phyloP scores from a whole-genome alignment of 2,329 filamentous ascomycete species.

The Pseudogymnoascus sp. region DNA sequence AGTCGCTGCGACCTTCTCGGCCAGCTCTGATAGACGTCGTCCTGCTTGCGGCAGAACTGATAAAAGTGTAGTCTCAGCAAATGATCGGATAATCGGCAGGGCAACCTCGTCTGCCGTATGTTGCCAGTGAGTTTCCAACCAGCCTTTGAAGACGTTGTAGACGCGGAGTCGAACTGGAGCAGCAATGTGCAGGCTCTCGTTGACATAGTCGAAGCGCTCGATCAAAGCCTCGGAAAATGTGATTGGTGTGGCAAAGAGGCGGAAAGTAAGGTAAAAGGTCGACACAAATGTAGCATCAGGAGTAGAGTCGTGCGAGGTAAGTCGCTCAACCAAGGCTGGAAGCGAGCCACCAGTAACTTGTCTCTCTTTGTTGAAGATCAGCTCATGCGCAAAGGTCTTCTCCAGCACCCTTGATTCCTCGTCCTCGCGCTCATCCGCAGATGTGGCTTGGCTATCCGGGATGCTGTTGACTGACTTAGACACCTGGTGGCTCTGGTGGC shows the following conservation, averaged over 20 bases:
- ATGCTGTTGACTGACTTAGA: slow-evolving; percentile 64
- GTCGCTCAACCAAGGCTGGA: slow-evolving; percentile 82
- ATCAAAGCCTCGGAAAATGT: slow-evolving; percentile 78
- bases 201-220: slow-evolving; percentile 86
- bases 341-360: slow-evolving; percentile 90
- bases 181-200: slow-evolving; percentile 66
- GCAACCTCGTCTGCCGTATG: slow-evolving; percentile 72
- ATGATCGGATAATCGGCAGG: slow-evolving; percentile 67
- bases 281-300: slow-evolving; percentile 88
- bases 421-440: slow-evolving; percentile 71
- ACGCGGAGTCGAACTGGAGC: slow-evolving; percentile 80
- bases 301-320: slow-evolving; percentile 87
- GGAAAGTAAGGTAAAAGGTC: slow-evolving; percentile 93
- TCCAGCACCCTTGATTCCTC: slow-evolving; percentile 80
- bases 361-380: slow-evolving; percentile 90
- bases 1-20: slow-evolving; percentile 67
- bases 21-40: slow-evolving; percentile 71
- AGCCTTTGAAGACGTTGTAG: slow-evolving; percentile 95
- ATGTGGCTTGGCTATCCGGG: slow-evolving; percentile 53
- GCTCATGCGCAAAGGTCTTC: slow-evolving; percentile 83
- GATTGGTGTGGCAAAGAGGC: slow-evolving; percentile 77
- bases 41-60: slow-evolving; percentile 67
- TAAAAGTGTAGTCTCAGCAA: slow-evolving; percentile 67
- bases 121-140: slow-evolving; percentile 94
- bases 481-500: slow-evolving; percentile 39